Evolutionary conservation across 2,329 filamentous ascomycete genomes (phyloP), one percentile per base, ranked within the genome.

Genomic region (Rhynchosporium secalis): DNA sequence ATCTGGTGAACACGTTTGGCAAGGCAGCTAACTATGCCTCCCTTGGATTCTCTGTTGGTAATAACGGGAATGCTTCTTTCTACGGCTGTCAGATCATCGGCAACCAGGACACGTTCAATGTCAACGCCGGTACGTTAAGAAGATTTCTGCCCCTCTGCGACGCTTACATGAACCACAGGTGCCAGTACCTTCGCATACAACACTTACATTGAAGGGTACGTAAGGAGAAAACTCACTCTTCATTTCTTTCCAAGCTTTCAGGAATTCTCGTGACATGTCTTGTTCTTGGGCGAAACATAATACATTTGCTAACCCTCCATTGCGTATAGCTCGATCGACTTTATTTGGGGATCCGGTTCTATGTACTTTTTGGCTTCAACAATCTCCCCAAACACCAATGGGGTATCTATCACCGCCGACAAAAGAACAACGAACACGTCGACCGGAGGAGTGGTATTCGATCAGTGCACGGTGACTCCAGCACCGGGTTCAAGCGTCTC

Each of bases 21-120:
- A 56, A 49, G 33, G 51, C 49, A 9, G 31, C 40, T 47, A 41
- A 60, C 40, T 60, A 60, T 41, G 58, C 58, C 3, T 60, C 58
- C 1, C 58, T 60, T 28, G 49, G 41, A 4, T 60, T 60, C 20
- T 40, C 58, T 12, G 81, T 2, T 83, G 83, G 81, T 67, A 69
- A 7, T 67, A 72, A 38, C 84, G 83, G 83, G 73, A 74, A 40
- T 72, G 64, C 15, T 38, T 60, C 58, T 9, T 60, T 60, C 28
- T 60, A 60, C 31, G 49, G 49, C 6, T 60, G 49, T 13, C 48
- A 60, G 45, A 48, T 60, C 20, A 31, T 60, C 13, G 58, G 58
- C 5, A 60, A 60, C 31, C 58, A 60, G 29, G 58, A 60, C 33
- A 60, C 58, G 9, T 60, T 60, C 51, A 31, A 60, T 56, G 49